Evolutionary conservation across 2,329 filamentous ascomycete genomes (phyloP), one percentile per base, ranked within the genome.

Genomic region (Xylaria sp.): DNA sequence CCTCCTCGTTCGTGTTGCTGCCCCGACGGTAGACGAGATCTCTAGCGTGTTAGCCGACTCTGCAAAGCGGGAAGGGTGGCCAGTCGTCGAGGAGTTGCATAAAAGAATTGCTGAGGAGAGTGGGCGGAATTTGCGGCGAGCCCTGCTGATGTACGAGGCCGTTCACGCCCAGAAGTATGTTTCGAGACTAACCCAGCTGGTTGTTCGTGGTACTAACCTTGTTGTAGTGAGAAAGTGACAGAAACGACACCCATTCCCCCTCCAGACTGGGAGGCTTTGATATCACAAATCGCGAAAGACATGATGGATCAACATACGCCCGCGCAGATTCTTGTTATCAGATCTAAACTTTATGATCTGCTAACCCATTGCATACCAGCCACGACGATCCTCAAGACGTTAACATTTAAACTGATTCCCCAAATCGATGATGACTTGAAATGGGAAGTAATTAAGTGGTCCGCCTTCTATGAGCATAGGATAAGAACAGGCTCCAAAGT

Each of bases 281-380:
- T 99, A 68, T 83, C 86, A 4, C 87, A 96, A 73, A 90, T 97
- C 64, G 93, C 96, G n/a, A 88, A 90, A 72, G 93, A 98, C 70
- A 97, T 99, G 57, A 87, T 97, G 73, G 90, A 90, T 38, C 94
- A 99, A 75, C 92, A 96, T 72, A 92, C 92, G n/a, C 94, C 95
- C 0, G 88, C 90, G 29, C 86, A 92, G 52, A 93, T 99, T 63
- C 80, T 99, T 65, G 87, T 93, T 72, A 93, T 97, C 47, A 88
- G 95, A 65, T 88, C 92, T 9, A 96, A 97, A 77, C 85, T 99
- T n/a, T 99, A 99, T 79, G 95, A 99, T 74, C 85, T 99, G 33
- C 84, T 99, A 47, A 96, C 94, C 6, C 95, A 99, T 76, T 99
- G 96, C 77, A 99, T 99, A 73, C 95, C 96, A 13, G 86, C 95